phyloP scores from a whole-genome alignment of 345 rosid genomes.

The Gossypium herbaceum region DNA sequence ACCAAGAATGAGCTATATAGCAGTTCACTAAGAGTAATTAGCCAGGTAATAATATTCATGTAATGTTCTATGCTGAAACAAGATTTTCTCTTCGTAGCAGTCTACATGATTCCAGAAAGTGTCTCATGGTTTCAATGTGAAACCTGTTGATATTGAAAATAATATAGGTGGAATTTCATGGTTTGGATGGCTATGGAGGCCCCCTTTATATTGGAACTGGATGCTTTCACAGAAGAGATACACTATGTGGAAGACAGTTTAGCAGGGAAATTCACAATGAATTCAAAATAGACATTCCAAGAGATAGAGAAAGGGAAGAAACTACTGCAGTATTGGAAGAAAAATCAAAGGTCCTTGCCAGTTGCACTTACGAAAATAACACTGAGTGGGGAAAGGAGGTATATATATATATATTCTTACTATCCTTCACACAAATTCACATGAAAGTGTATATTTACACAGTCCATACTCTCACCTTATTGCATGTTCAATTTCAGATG shows the following conservation, averaged over 20 bases:
- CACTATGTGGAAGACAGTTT: conserved; percentile 37
- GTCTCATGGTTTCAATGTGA: not conserved
- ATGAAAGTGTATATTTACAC: not conserved
- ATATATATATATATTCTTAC: not conserved
- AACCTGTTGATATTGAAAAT: not conserved
- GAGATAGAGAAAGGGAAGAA: not conserved
- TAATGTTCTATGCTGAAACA: not conserved
- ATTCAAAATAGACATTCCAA: not conserved
- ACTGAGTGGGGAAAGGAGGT: conserved; percentile 79
- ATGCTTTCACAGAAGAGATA: conserved; percentile 82
- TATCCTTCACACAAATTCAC: not conserved
- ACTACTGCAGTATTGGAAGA: conserved; percentile 23
- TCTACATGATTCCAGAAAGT: not conserved
- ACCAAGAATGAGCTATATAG: conserved; percentile 60
- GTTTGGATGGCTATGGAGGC: conserved; percentile 70
- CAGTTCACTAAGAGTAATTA: conserved; percentile 17
- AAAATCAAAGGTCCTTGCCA: conserved; percentile 45
- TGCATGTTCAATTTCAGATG: conserved; percentile 37
- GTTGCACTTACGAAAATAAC: conserved; percentile 47
- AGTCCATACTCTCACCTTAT: not conserved
- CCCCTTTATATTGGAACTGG: conserved; percentile 63
- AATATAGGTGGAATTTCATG: conserved; percentile 55
- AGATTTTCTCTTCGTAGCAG: not conserved
- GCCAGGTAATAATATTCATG: conserved; percentile 25
- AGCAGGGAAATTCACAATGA: not conserved